Percentiles rank a stretch among this genome's conserved stretches.
Evolutionary conservation across 2,329 filamentous ascomycete genomes (phyloP).

Genomic region (Talaromyces sp.): DNA sequence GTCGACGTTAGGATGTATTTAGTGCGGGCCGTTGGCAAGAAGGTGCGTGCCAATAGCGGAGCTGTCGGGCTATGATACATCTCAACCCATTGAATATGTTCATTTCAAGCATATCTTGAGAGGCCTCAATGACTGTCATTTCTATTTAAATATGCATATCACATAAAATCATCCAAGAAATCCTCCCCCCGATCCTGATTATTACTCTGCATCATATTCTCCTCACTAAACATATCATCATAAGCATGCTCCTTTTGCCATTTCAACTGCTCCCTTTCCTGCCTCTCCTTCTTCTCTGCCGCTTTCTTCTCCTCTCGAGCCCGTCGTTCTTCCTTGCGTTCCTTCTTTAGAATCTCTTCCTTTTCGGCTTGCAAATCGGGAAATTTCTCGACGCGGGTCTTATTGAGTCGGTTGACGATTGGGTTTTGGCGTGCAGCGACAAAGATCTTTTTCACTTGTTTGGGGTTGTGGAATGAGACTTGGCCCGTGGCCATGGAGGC

Average conservation of each 20-base stretch:
- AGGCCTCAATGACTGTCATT: not conserved
- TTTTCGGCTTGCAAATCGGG: conserved; percentile 79
- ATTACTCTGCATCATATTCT: conserved; percentile 69
- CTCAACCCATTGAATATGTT: conserved; percentile 1
- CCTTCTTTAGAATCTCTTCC: conserved; percentile 66
- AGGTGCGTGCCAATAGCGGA: conserved; percentile 2
- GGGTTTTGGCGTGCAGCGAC: conserved; percentile 77
- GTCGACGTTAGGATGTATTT: not conserved
- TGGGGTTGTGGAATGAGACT: conserved; percentile 86
- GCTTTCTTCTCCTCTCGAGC: conserved; percentile 36
- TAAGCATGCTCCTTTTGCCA: conserved; percentile 98
- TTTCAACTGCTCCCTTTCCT: conserved; percentile 82
- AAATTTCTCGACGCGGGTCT: conserved; percentile 84
- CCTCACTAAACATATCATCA: conserved; percentile 82
- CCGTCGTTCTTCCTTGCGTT: conserved; percentile 62
- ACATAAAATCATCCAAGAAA: conserved; percentile 91
- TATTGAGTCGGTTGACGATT: conserved; percentile 96
- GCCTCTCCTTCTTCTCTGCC: conserved; percentile 44
- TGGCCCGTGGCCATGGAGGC: conserved; percentile 94
- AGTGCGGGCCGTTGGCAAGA: not conserved
- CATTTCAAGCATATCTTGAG: not conserved
- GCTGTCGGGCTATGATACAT: not conserved
- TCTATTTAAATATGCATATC: conserved; percentile 22
- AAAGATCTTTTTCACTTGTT: conserved; percentile 74
- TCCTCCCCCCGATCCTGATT: conserved; percentile 77